Conservation (phyloP, 2,329 filamentous ascomycete genomes). For the Laburnicola sp. region DNA sequence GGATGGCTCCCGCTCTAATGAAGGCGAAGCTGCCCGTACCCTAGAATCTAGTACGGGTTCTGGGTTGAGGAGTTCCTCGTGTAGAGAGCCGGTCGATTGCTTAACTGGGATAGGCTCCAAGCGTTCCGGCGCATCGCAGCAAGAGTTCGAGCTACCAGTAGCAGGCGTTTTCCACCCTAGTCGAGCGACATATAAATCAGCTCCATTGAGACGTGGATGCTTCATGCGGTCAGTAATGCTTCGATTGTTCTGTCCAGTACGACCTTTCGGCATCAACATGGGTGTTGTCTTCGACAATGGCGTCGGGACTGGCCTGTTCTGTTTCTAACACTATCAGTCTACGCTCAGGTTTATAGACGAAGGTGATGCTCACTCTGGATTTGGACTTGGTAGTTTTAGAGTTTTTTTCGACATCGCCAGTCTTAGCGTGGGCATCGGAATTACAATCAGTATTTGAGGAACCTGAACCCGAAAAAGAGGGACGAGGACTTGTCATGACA, state of each 20-base stretch:
- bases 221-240: slow-evolving; percentile 49
- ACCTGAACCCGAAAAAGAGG: background rate
- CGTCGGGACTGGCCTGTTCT: background rate
- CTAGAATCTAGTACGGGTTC: background rate
- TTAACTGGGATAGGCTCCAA: background rate
- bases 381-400: background rate
- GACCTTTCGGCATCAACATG: slow-evolving; percentile 35
- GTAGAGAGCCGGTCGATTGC: slow-evolving; percentile 43
- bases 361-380: slow-evolving; percentile 1
- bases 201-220: slow-evolving; percentile 52
- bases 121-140: slow-evolving; percentile 1
- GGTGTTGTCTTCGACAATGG: slow-evolving; percentile 15
- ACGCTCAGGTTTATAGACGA: background rate
- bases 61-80: slow-evolving; percentile 51
- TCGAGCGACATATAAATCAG: slow-evolving; percentile 57
- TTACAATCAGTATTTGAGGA: background rate
- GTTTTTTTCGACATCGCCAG: background rate
- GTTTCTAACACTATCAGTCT: background rate
- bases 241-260: slow-evolving; percentile 20
- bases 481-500: slow-evolving; percentile 6
- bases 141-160: background rate
- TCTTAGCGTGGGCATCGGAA: background rate
- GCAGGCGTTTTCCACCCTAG: slow-evolving; percentile 34
- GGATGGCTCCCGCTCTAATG: slow-evolving; percentile 16
- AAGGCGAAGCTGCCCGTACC: background rate